Conservation (phyloP, 176 grass and related monocot genomes). For the Ananas comosus region DNA sequence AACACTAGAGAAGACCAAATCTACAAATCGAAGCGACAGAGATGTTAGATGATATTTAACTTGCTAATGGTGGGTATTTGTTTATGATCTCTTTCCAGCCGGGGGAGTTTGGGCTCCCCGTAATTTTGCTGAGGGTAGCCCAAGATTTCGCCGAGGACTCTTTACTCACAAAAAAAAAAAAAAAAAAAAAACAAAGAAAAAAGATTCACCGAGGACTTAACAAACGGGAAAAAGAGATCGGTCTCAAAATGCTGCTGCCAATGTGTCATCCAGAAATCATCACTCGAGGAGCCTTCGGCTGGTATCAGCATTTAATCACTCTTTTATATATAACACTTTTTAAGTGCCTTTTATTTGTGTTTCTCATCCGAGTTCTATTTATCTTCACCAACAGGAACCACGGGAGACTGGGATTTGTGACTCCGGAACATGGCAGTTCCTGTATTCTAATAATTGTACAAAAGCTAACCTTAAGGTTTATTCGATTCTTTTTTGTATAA, state of each 20-base stretch:
- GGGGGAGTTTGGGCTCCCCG: constrained; percentile 4
- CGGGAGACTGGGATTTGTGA: constrained; percentile 10
- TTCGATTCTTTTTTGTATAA: constrained; percentile 33
- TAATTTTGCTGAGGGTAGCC: not conserved
- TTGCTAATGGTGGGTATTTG: constrained; percentile 2
- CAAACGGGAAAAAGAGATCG: no score
- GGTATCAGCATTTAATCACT: not conserved
- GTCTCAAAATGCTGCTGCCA: no score
- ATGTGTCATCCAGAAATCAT: no score
- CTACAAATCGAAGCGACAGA: constrained; percentile 45
- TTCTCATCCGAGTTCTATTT: constrained; percentile 16
- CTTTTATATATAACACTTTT: constrained; percentile 13
- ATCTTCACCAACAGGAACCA: not conserved
- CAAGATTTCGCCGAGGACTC: no score
- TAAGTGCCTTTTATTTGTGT: constrained; percentile 11
- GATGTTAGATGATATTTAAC: constrained; percentile 44
- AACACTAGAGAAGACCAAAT: constrained; percentile 47
- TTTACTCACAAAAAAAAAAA: no score
- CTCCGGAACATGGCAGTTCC: constrained; percentile 22
- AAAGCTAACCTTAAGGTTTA: constrained; percentile 38
- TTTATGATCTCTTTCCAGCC: constrained; percentile 14
- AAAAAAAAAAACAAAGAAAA: no score
- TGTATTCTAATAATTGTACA: constrained; percentile 31
- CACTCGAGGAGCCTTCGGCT: no score
- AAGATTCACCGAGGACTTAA: no score